Evolutionary conservation across 179 eudicot species (phyloP).

Genomic region (Spinacia oleracea): DNA sequence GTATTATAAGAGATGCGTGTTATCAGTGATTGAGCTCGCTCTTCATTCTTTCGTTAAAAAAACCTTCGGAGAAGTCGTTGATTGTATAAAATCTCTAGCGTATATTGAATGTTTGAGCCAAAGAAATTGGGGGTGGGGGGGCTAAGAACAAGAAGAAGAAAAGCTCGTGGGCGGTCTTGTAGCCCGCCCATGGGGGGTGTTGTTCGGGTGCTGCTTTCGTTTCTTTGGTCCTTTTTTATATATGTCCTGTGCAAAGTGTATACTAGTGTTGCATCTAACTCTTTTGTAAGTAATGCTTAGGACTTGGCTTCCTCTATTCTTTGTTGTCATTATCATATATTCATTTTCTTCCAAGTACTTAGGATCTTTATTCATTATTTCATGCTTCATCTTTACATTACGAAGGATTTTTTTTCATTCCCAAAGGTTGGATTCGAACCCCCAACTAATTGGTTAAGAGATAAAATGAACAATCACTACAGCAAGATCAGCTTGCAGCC

Average conservation of each 20-base stretch:
- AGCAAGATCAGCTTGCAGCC: too few species aligned
- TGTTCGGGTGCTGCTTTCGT: slow-evolving; percentile 1
- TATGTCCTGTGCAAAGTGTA: not conserved
- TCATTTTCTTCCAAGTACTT: not conserved
- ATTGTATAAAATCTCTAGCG: slow-evolving; percentile 5
- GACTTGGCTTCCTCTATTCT: not conserved
- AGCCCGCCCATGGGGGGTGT: too few species aligned
- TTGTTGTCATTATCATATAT: not conserved
- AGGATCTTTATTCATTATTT: too few species aligned
- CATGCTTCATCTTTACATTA: not conserved
- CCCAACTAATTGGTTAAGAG: too few species aligned
- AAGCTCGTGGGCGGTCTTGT: not conserved
- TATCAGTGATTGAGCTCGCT: not conserved
- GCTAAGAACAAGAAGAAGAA: not conserved
- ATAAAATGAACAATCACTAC: too few species aligned
- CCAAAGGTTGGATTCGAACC: too few species aligned
- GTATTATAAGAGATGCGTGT: slow-evolving; percentile 13
- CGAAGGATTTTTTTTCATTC: too few species aligned
- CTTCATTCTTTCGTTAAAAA: not conserved
- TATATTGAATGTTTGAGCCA: not conserved
- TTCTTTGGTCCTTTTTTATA: not conserved
- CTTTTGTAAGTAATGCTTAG: slow-evolving; percentile 14
- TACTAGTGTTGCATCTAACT: slow-evolving; percentile 22
- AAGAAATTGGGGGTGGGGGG: slow-evolving; percentile 15
- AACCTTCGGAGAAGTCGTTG: not conserved